Evolutionary conservation across 1,284 basidiomycete genomes (phyloP), one percentile per base, ranked within the genome.

Genomic region (Cryptococcus sp.): DNA sequence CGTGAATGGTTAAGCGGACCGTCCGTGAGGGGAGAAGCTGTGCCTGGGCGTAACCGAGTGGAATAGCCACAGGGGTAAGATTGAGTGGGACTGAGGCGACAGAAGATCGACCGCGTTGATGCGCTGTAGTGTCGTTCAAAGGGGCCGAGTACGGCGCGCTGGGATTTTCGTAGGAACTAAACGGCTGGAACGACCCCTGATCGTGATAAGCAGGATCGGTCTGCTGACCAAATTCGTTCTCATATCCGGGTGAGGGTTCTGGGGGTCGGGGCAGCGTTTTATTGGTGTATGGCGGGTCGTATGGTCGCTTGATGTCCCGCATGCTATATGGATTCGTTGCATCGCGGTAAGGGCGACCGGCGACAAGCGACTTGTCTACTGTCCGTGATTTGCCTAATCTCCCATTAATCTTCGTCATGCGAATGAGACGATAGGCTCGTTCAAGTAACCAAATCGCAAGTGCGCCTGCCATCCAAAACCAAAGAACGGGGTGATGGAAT

Each of bases 21-120:
- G 88, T 91, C 17, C 86, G 82, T 3, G 91, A 91, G 0, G 91
- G 87, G 13, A 93, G 80, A 2, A 92, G 80, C 70, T 91, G 89
- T 1, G 86, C 88, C 54, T 89, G 86, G 0, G 87, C 89, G 74
- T 84, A 91, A 2, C 78, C 78, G 15, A 69, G 62, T 0, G 77
- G 77, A 15, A 80, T 72, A 5, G 68, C 55, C 0, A 65, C 63
- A 19, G 69, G 68, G 40, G 55, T 44, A 10, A 50, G 31, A 40
- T 35, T 35, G 31, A 46, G 45, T 20, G 50, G 44, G 31, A 53
- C 50, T 13, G 50, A 47, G 3, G n/a, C 50, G 27, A 51, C 41
- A 27, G 54, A 49, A 22, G 19, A 16, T 23, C 31, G 31, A 8
- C 31, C 27, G 48, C 19, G 48, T 39, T 25, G 44, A 16, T 53